Percentiles rank a stretch among this genome's conserved stretches.
Conservation (phyloP, 371 early-diverging fungal genomes). For the Zopfochytrium polystomum region DNA sequence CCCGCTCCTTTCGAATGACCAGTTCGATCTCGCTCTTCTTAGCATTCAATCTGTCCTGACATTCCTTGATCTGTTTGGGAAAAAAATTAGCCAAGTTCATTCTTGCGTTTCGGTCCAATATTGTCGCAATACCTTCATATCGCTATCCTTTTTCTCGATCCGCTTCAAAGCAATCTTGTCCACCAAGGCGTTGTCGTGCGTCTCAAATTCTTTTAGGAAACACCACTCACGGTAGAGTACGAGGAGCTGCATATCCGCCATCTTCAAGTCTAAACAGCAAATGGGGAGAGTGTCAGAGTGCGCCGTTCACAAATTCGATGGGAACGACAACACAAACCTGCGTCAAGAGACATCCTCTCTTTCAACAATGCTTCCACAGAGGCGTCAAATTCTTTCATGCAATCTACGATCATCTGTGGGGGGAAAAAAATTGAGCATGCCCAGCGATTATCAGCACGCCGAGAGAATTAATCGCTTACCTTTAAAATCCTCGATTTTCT, state of each 20-base stretch:
- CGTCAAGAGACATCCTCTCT: slow-evolving; percentile 47
- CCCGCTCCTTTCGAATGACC: slow-evolving; percentile 42
- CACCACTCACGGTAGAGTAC: slow-evolving; percentile 56
- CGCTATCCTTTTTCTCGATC: slow-evolving; percentile 49
- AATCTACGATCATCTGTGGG: slow-evolving; percentile 27
- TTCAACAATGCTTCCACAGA: slow-evolving; percentile 32
- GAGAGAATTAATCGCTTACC: too few relatives aligned
- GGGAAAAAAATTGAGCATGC: too few relatives aligned
- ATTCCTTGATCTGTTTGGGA: slow-evolving; percentile 46
- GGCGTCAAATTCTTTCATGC: slow-evolving; percentile 41
- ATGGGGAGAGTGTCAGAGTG: too few relatives aligned
- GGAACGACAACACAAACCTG: slow-evolving; percentile 30
- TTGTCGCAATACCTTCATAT: slow-evolving; percentile 36
- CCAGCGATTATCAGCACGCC: too few relatives aligned
- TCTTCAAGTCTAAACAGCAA: slow-evolving; percentile 44
- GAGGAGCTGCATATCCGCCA: slow-evolving; percentile 52
- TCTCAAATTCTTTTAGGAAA: slow-evolving; percentile 59
- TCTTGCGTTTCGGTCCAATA: neutral
- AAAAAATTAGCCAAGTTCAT: neutral
- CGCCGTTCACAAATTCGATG: slow-evolving; percentile 3
- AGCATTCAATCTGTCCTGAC: slow-evolving; percentile 48
- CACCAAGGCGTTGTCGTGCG: slow-evolving; percentile 47
- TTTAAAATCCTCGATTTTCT: too few relatives aligned
- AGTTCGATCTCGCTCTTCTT: slow-evolving; percentile 50
- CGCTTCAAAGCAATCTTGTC: slow-evolving; percentile 46